Conservation (phyloP, 192 early-diverging fungal genomes). For the Coemansia guatemalensis region DNA sequence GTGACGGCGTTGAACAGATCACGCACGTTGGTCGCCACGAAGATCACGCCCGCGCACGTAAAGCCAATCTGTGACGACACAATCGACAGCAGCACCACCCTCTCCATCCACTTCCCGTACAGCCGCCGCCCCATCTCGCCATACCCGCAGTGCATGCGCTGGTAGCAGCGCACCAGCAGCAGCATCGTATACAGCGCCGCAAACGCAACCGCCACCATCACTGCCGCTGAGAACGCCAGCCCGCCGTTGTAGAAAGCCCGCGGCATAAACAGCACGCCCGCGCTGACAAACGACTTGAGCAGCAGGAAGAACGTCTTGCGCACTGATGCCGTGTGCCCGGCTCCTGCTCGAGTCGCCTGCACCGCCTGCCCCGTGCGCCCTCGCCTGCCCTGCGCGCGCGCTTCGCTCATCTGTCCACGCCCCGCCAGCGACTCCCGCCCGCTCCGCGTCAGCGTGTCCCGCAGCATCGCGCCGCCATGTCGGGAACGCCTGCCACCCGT, state of each 20-base stretch:
- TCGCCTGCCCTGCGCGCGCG: background rate
- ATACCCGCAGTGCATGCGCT: slow-evolving; percentile 57
- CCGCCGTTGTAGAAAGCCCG: slow-evolving; percentile 76
- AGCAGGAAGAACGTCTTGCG: slow-evolving; percentile 73
- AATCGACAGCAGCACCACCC: slow-evolving; percentile 63
- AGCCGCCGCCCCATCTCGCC: slow-evolving; percentile 63
- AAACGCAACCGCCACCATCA: slow-evolving; percentile 56
- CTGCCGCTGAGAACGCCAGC: slow-evolving; percentile 56
- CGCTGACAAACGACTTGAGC: slow-evolving; percentile 77
- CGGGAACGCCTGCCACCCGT: too few species aligned
- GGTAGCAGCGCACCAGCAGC: slow-evolving; percentile 60
- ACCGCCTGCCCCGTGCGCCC: background rate
- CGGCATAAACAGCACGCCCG: slow-evolving; percentile 70
- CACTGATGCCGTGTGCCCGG: slow-evolving; percentile 54
- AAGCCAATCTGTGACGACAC: slow-evolving; percentile 79
- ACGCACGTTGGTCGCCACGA: slow-evolving; percentile 81
- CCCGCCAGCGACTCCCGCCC: background rate
- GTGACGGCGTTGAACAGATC: slow-evolving; percentile 68
- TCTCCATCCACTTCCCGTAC: slow-evolving; percentile 59
- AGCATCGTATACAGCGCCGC: slow-evolving; percentile 64
- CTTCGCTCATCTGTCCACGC: background rate
- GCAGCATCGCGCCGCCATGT: too few species aligned
- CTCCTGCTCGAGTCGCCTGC: background rate
- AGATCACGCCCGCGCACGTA: slow-evolving; percentile 81
- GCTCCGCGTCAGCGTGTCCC: too few species aligned